Percentiles rank a stretch among this genome's conserved stretches.
These are phyloP conservation scores for Hydnum rufescens DNA, from an alignment of 768 basidiomycete species.

Conservation along the genomic window DNA sequence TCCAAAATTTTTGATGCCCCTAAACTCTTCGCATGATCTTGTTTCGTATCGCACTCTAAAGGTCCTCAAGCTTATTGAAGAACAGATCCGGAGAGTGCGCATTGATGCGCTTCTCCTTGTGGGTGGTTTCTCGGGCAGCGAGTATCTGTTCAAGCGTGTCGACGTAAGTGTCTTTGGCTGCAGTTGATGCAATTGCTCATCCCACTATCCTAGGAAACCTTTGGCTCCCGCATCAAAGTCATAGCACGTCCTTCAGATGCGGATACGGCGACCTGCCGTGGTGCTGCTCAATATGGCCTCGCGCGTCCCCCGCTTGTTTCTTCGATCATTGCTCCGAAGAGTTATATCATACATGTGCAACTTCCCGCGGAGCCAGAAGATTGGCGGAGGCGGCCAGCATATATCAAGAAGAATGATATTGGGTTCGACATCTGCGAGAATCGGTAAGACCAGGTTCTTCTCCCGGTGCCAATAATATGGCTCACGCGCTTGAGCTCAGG, in stretches of 20 bases:
- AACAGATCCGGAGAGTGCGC: slow-evolving; percentile 41
- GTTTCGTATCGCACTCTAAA: slow-evolving; percentile 14
- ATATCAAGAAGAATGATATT: slow-evolving; percentile 58
- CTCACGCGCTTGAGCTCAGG: slow-evolving; percentile 24
- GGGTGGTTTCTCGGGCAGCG: slow-evolving; percentile 71
- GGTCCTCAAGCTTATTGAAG: slow-evolving; percentile 64
- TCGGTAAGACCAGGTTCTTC: slow-evolving; percentile 26
- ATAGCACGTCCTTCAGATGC: slow-evolving; percentile 72
- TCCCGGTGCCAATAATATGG: not conserved
- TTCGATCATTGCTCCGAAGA: slow-evolving; percentile 59
- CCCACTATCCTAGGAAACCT: slow-evolving; percentile 31
- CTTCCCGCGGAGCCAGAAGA: slow-evolving; percentile 76
- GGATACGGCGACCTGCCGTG: slow-evolving; percentile 73
- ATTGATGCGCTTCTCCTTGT: slow-evolving; percentile 76
- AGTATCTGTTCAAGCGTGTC: slow-evolving; percentile 64
- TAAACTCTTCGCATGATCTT: not conserved
- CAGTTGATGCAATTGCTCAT: not conserved
- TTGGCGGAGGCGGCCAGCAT: slow-evolving; percentile 66
- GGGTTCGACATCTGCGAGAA: slow-evolving; percentile 70
- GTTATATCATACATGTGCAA: slow-evolving; percentile 84
- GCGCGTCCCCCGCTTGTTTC: slow-evolving; percentile 58
- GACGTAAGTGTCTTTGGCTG: slow-evolving; percentile 28
- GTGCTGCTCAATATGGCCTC: slow-evolving; percentile 75
- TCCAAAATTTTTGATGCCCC: slow-evolving; percentile 11
- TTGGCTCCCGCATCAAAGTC: slow-evolving; percentile 42